A percentile compares a stretch with the other conserved stretches of the same genome.
These are phyloP conservation scores for Phaeolepiota aurea DNA, from an alignment of 768 basidiomycete genomes.

Conservation along the genomic window DNA sequence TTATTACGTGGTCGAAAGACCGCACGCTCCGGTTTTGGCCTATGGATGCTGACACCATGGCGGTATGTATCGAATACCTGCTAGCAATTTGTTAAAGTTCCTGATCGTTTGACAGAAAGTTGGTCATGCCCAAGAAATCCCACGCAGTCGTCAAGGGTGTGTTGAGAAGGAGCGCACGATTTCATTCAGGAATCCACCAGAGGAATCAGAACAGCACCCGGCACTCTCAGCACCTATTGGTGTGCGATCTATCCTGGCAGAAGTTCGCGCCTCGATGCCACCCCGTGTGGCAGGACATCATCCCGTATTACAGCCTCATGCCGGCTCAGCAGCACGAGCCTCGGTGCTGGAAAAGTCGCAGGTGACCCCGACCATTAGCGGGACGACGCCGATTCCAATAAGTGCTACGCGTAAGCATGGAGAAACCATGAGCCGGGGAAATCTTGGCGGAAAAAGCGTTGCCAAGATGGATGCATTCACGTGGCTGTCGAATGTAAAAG, in stretches of 20 bases:
- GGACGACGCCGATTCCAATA: conserved; percentile 5
- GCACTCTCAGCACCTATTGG: conserved; percentile 63
- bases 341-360: conserved; percentile 5
- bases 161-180: conserved; percentile 15
- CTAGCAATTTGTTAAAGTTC: background rate
- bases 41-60: conserved; percentile 59
- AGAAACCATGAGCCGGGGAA: conserved; percentile 41
- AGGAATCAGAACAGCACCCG: conserved; percentile 24
- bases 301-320: conserved; percentile 19
- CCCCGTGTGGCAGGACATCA: conserved; percentile 17
- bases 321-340: conserved; percentile 12
- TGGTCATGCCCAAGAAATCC: conserved; percentile 27
- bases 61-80: conserved; percentile 33
- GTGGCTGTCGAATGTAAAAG: conserved; percentile 70
- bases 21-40: conserved; percentile 90
- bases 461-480: conserved; percentile 55
- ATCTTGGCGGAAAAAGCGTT: conserved; percentile 38
- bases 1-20: conserved; percentile 77
- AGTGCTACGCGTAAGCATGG: conserved; percentile 15
- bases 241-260: conserved; percentile 58
- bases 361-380: conserved; percentile 10
- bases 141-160: conserved; percentile 20
- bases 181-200: conserved; percentile 54
- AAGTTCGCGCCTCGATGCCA: conserved; percentile 51
- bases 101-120: conserved; percentile 31